These are phyloP conservation scores for Coemansia sp. DNA, from an alignment of 192 early-diverging fungal genomes.

Conservation along the genomic window DNA sequence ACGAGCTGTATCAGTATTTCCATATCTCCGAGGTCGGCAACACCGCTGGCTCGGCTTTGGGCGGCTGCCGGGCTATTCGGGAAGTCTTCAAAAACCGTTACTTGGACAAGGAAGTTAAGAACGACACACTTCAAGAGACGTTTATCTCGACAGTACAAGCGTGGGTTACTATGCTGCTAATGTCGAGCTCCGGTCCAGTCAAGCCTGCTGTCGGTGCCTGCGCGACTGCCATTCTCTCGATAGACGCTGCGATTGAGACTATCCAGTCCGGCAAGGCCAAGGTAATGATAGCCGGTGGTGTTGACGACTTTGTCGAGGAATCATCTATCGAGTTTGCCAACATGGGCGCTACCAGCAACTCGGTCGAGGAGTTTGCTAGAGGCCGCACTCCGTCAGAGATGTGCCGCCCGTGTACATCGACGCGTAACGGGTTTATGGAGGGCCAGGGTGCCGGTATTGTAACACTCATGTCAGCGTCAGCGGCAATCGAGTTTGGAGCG, in stretches of 20 bases:
- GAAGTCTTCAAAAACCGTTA: slow-evolving; percentile 74
- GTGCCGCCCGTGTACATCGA: too few species aligned
- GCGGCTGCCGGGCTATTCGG: slow-evolving; percentile 73
- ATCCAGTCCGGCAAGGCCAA: slow-evolving; percentile 74
- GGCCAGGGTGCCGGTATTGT: too few species aligned
- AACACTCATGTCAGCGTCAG: too few species aligned
- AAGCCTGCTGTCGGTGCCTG: neutral
- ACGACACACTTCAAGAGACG: slow-evolving; percentile 84
- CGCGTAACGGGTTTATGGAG: too few species aligned
- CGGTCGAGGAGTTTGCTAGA: slow-evolving; percentile 76
- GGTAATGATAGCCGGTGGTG: slow-evolving; percentile 87
- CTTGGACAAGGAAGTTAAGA: slow-evolving; percentile 79
- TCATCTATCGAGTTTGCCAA: slow-evolving; percentile 64
- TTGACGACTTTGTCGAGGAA: slow-evolving; percentile 76
- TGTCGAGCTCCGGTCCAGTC: slow-evolving; percentile 74
- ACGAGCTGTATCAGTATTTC: slow-evolving; percentile 64
- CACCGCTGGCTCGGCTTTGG: slow-evolving; percentile 82
- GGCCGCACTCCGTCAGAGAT: too few species aligned
- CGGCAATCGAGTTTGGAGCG: slow-evolving; percentile 63
- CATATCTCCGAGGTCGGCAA: slow-evolving; percentile 93
- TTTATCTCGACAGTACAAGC: neutral
- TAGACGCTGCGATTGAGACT: too few species aligned
- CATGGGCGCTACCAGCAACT: slow-evolving; percentile 92
- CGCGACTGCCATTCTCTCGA: too few species aligned
- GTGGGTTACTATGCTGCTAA: slow-evolving; percentile 80